Evolutionary conservation across 2,329 filamentous ascomycete genomes (phyloP).

Genomic region (Ascochyta koolunga): DNA sequence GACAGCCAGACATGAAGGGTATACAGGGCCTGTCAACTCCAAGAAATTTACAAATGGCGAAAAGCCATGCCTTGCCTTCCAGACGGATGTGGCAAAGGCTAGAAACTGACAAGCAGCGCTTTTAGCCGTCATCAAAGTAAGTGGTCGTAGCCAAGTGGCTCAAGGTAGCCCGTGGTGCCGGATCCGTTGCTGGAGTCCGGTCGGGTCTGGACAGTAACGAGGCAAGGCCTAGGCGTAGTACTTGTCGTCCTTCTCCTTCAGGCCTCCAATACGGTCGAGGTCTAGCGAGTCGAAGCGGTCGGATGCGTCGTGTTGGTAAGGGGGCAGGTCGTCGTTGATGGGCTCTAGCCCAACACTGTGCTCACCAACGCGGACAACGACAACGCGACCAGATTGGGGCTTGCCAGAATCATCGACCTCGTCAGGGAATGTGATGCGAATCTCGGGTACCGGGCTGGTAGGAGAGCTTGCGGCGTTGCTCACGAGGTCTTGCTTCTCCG

Average conservation of each 20-base stretch:
- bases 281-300: conserved; percentile 91
- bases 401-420: conserved; percentile 86
- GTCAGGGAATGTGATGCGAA: conserved; percentile 96
- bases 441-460: conserved; percentile 84
- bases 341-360: conserved; percentile 88
- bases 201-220: conserved; percentile 20
- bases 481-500: conserved; percentile 80
- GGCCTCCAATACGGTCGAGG: conserved; percentile 89
- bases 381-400: conserved; percentile 82
- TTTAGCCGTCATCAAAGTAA: conserved; percentile 43
- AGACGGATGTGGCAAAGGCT: conserved; percentile 24
- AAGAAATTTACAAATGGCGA: conserved; percentile 48
- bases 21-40: conserved; percentile 38
- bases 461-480: conserved; percentile 77
- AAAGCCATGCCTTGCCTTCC: conserved; percentile 22
- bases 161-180: conserved; percentile 21
- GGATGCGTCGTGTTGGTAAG: conserved; percentile 82
- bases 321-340: conserved; percentile 78
- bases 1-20: conserved; percentile 32
- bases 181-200: conserved; percentile 23
- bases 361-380: conserved; percentile 90
- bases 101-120: conserved; percentile 34
- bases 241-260: conserved; percentile 84
- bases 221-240: conserved; percentile 38
- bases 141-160: conserved; percentile 48